A percentile compares a stretch with the other conserved stretches of the same genome.
These are phyloP conservation scores for Lactarius evosmus DNA, from an alignment of 768 basidiomycete species.

Conservation along the genomic window DNA sequence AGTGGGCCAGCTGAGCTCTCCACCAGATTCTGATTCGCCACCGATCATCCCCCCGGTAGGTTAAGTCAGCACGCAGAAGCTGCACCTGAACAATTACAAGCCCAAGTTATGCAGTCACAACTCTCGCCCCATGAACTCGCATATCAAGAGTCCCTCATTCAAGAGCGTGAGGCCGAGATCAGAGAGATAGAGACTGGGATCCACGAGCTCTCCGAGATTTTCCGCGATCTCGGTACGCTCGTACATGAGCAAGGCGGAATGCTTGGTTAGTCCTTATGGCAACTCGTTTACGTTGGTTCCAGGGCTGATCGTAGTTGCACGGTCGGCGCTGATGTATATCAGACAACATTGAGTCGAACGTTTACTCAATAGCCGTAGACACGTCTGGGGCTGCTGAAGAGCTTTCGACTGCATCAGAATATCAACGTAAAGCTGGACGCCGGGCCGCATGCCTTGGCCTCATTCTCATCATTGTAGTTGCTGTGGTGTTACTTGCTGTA, in stretches of 20 bases:
- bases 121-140: conserved; percentile 90
- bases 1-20: conserved; percentile 20
- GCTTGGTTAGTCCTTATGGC: conserved; percentile 61
- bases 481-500: conserved; percentile 90
- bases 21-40: background rate
- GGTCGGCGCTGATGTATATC: conserved; percentile 3
- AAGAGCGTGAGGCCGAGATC: conserved; percentile 92
- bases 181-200: conserved; percentile 96
- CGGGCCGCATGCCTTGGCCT: conserved; percentile 89
- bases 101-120: conserved; percentile 64
- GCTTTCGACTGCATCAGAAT: conserved; percentile 83
- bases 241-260: conserved; percentile 93
- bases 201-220: conserved; percentile 93
- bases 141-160: conserved; percentile 92
- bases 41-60: background rate
- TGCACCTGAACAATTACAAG: conserved; percentile 61
- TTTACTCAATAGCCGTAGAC: conserved; percentile 80
- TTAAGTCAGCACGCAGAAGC: conserved; percentile 30
- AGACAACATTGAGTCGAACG: conserved; percentile 97
- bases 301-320: background rate
- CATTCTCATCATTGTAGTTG: conserved; percentile 79
- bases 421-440: conserved; percentile 90
- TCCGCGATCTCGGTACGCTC: conserved; percentile 91
- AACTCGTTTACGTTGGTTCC: background rate
- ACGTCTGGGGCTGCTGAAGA: conserved; percentile 83